Percentiles rank a stretch among this genome's conserved stretches.
Evolutionary conservation across 1,139 yeast genomes (phyloP).

Genomic region (Lodderomyces theae): DNA sequence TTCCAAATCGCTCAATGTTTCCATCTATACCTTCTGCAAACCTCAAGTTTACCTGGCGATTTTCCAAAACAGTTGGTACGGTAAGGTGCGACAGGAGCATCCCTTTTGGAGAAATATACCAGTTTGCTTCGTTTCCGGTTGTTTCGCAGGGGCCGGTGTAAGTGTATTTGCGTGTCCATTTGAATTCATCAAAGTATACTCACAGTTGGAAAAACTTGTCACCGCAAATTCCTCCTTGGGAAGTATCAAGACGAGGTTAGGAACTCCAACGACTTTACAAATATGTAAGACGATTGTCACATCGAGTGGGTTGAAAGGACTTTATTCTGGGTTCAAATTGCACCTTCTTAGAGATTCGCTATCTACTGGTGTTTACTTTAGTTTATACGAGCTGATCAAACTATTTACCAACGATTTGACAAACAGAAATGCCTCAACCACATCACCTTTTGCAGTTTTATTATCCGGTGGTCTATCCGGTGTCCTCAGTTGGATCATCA

Average conservation of each 20-base stretch:
- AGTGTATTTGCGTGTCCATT: slow-evolving; percentile 78
- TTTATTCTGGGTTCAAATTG: slow-evolving; percentile 71
- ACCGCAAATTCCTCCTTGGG: slow-evolving; percentile 11
- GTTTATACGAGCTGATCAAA: slow-evolving; percentile 71
- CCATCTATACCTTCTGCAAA: slow-evolving; percentile 58
- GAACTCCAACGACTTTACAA: slow-evolving; percentile 24
- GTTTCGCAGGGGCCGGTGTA: slow-evolving; percentile 62
- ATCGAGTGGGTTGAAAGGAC: slow-evolving; percentile 58
- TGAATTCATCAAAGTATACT: slow-evolving; percentile 78
- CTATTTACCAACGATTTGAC: slow-evolving; percentile 38
- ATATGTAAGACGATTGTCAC: slow-evolving; percentile 52
- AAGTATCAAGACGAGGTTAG: slow-evolving; percentile 8
- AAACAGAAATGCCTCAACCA: slow-evolving; percentile 26
- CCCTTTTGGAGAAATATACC: slow-evolving; percentile 59
- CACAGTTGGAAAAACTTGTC: slow-evolving; percentile 62
- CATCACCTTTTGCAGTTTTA: slow-evolving; percentile 37
- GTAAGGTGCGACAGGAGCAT: slow-evolving; percentile 18
- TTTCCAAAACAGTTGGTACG: slow-evolving; percentile 18
- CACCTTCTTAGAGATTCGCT: slow-evolving; percentile 67
- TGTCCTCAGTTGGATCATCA: slow-evolving; percentile 64
- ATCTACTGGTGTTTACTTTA: slow-evolving; percentile 72
- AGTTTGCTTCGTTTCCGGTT: slow-evolving; percentile 64
- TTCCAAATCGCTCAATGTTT: slow-evolving; percentile 65
- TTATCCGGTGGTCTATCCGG: slow-evolving; percentile 84
- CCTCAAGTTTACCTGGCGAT: slow-evolving; percentile 42